A percentile compares a stretch with the other conserved stretches of the same genome.
Conservation (phyloP, 2,329 filamentous ascomycete genomes). For the Neophaeococcomyces aloes region DNA sequence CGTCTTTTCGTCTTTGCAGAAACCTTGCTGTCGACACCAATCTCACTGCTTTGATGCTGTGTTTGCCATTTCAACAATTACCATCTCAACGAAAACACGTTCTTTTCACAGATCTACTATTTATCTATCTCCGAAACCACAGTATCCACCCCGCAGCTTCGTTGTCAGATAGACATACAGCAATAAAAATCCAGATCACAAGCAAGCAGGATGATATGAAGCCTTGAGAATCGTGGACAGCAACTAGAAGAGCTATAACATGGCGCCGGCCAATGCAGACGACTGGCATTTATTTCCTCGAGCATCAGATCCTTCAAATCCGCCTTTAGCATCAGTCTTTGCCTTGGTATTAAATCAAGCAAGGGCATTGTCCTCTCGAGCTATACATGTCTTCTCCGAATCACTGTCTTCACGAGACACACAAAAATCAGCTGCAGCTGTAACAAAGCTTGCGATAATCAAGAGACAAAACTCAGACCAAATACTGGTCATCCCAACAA, state of each 20-base stretch:
- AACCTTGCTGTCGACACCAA: too few relatives aligned
- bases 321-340: slow-evolving; percentile 17
- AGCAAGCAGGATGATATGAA: not conserved
- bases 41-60: too few relatives aligned
- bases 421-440: not conserved
- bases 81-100: too few relatives aligned
- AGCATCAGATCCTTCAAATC: slow-evolving; percentile 4
- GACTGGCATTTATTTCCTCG: not conserved
- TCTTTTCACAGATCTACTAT: too few relatives aligned
- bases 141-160: too few relatives aligned
- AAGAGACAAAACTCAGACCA: slow-evolving; percentile 21
- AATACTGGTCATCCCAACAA: slow-evolving; percentile 47
- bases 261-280: not conserved
- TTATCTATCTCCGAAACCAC: too few relatives aligned
- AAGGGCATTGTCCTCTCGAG: slow-evolving; percentile 10
- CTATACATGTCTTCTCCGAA: not conserved
- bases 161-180: too few relatives aligned
- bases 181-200: not conserved
- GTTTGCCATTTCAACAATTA: too few relatives aligned
- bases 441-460: not conserved
- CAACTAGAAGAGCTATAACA: not conserved
- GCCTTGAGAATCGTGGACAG: too few relatives aligned
- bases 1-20: not conserved
- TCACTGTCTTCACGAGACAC: not conserved
- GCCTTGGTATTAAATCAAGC: slow-evolving; percentile 16